Evolutionary conservation across 2,329 filamentous ascomycete genomes (phyloP), one percentile per base, ranked within the genome.

Genomic region (Malbranchea zuffiana): DNA sequence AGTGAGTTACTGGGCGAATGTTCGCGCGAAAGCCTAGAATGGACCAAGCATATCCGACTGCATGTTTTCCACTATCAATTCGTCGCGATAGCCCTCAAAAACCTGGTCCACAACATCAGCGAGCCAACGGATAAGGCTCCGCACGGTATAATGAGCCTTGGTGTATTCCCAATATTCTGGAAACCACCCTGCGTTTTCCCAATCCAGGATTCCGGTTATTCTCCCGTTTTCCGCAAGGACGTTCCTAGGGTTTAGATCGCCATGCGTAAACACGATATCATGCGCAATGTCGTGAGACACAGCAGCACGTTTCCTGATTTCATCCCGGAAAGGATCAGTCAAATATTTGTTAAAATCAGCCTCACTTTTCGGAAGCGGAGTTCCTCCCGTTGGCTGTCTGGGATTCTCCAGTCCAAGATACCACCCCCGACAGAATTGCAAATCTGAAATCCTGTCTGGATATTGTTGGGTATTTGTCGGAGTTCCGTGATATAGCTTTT

Each of bases 91-190:
- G 6, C 41, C 38, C 19, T 43, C 23, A 32, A 46, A 45, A 8
- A 44, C 41, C 19, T 25, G 32, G 20, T 44, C 41, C n/a, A 45
- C 32, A 13, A 46, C 29, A 38, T 46, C 41, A 20, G 42, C 36
- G 27, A 46, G 41, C 41, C 44, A 45, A 7, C 33, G 33, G 4
- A 41, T 40, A 4, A 39, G 2, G 13, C 32, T 20, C 3, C 41
- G 32, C 11, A 46, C 39, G 16, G 35, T 37, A 24, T 40, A 46
- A 37, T 44, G 44, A 3, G 44, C 32, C 21, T 54, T 52, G 3
- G 50, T 49, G 26, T 50, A 54, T 30, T 54, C 49, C 52, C 49
- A 54, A 33, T 55, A 55, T 30, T 54, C 50, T 1, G 50, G 51
- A 37, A 49, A 55, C 46, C 48, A 54, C 11, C 50, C 49, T 4